These are phyloP conservation scores for Cenococcum geophilum DNA, from an alignment of 495 filamentous ascomycete species.

Conservation along the genomic window DNA sequence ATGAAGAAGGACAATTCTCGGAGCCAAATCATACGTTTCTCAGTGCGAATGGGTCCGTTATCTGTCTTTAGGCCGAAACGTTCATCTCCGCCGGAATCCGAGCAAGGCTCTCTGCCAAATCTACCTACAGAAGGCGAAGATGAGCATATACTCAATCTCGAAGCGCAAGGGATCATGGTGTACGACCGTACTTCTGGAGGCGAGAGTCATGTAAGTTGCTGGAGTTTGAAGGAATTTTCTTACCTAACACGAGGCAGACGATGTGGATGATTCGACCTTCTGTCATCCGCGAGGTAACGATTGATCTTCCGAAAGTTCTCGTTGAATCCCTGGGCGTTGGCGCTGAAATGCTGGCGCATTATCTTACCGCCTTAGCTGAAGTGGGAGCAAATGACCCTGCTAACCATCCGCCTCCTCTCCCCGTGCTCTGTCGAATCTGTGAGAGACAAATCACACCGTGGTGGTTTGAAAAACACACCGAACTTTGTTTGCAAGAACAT, in stretches of 20 bases:
- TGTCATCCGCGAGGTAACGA: slow-evolving; percentile 81
- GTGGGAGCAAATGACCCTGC: slow-evolving; percentile 73
- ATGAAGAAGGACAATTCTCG: slow-evolving; percentile 90
- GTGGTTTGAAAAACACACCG: slow-evolving; percentile 99
- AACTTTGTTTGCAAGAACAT: slow-evolving; percentile 92
- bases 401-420: slow-evolving; percentile 76
- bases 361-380: slow-evolving; percentile 84
- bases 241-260: slow-evolving; percentile 50
- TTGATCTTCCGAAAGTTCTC: slow-evolving; percentile 84
- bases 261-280: slow-evolving; percentile 99
- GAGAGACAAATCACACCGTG: slow-evolving; percentile 97
- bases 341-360: slow-evolving; percentile 88
- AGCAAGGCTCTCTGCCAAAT: slow-evolving; percentile 37
- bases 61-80: slow-evolving; percentile 56
- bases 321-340: slow-evolving; percentile 92
- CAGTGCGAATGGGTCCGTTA: slow-evolving; percentile 64
- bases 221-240: not conserved
- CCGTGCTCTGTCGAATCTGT: slow-evolving; percentile 92
- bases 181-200: slow-evolving; percentile 83
- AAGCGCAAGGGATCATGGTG: slow-evolving; percentile 96
- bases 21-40: slow-evolving; percentile 86
- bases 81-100: slow-evolving; percentile 21
- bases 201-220: slow-evolving; percentile 74
- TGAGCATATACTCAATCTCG: slow-evolving; percentile 63
- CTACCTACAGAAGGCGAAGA: slow-evolving; percentile 41